phyloP scores from a whole-genome alignment of 192 early-diverging fungal species.

The Coemansia sp. region DNA sequence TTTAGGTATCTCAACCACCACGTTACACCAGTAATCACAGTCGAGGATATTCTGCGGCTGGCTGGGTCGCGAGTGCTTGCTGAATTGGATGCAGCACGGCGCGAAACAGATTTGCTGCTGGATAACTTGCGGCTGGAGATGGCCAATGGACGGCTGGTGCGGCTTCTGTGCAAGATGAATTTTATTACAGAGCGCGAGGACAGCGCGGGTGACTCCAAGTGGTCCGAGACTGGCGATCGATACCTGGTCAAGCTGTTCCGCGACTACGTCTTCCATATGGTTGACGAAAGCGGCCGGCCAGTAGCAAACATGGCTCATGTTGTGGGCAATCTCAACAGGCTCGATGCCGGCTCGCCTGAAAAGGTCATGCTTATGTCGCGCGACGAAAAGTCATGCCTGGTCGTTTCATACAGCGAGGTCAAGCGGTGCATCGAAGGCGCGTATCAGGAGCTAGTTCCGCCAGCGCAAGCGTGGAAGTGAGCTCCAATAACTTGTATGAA shows the following conservation, averaged over 20 bases:
- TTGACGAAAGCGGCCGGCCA: conserved; percentile 78
- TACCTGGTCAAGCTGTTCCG: conserved; percentile 97
- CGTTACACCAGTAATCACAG: conserved; percentile 33
- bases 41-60: conserved; percentile 48
- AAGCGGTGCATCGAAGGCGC: conserved; percentile 88
- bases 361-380: conserved; percentile 92
- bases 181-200: conserved; percentile 92
- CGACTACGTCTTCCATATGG: conserved; percentile 97
- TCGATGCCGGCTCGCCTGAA: conserved; percentile 94
- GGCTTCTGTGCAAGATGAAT: conserved; percentile 86
- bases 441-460: conserved; percentile 68
- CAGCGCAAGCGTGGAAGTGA: conserved; percentile 4
- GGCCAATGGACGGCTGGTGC: conserved; percentile 87
- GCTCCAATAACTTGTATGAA: background rate
- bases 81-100: conserved; percentile 44
- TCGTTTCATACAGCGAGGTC: conserved; percentile 94
- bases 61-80: conserved; percentile 42
- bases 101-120: conserved; percentile 76
- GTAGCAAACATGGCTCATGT: conserved; percentile 92
- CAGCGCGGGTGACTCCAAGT: conserved; percentile 82
- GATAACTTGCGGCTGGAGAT: conserved; percentile 78
- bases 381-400: conserved; percentile 95
- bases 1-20: conserved; percentile 57
- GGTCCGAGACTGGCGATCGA: conserved; percentile 97
- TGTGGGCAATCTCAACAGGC: conserved; percentile 90